Evolutionary conservation across 2,329 filamentous ascomycete genomes (phyloP).

Genomic region (Beauveria asiatica): DNA sequence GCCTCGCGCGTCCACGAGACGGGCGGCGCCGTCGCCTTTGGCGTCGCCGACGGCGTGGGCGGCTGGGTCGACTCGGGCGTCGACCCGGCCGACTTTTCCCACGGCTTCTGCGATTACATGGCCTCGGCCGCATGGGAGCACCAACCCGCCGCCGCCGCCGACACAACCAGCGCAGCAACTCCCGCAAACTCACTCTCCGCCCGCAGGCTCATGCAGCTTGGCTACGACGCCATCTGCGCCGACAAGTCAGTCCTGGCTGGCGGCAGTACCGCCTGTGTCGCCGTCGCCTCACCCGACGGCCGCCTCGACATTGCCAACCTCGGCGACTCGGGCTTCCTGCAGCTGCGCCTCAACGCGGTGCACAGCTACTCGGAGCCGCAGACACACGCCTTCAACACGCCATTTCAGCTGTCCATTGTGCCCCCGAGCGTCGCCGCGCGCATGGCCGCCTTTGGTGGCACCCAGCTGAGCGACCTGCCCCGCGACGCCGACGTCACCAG

Average conservation of each 20-base stretch:
- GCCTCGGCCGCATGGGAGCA: slow-evolving; percentile 61
- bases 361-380: slow-evolving; percentile 77
- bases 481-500: slow-evolving; percentile 73
- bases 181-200: slow-evolving; percentile 41
- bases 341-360: slow-evolving; percentile 77
- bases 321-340: slow-evolving; percentile 88
- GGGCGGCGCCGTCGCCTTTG: slow-evolving; percentile 67
- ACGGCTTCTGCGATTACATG: slow-evolving; percentile 91
- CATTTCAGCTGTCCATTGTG: slow-evolving; percentile 85
- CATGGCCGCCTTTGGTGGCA: slow-evolving; percentile 74
- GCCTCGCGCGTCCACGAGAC: slow-evolving; percentile 68
- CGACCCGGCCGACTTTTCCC: slow-evolving; percentile 91
- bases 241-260: slow-evolving; percentile 70
- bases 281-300: slow-evolving; percentile 63
- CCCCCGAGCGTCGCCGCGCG: slow-evolving; percentile 72
- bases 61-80: slow-evolving; percentile 91
- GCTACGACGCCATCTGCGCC: slow-evolving; percentile 72
- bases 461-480: slow-evolving; percentile 73
- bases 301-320: slow-evolving; percentile 83
- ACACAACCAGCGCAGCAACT: slow-evolving; percentile 9
- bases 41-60: slow-evolving; percentile 88
- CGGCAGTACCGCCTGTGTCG: slow-evolving; percentile 89
- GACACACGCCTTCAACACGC: slow-evolving; percentile 96
- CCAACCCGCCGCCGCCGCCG: slow-evolving; percentile 16
- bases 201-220: slow-evolving; percentile 66